Conservation (phyloP, 352 stramenopile genomes). For the Pythium volutum region DNA sequence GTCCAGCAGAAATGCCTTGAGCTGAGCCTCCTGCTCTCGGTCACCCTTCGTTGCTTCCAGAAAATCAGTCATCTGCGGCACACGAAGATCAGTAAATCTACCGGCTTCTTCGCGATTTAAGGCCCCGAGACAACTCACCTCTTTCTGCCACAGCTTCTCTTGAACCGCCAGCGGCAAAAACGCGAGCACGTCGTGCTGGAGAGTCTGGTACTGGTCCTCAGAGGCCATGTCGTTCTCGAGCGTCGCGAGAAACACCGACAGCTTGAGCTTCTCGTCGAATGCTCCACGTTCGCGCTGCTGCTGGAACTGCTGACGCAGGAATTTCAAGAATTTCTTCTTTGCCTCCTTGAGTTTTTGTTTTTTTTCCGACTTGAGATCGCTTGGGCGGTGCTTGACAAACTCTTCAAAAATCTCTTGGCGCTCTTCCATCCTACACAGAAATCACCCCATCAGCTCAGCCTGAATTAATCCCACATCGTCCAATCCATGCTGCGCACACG, state of each 20-base stretch:
- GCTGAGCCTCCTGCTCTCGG: slow-evolving; percentile 9
- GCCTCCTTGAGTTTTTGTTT: slow-evolving; percentile 68
- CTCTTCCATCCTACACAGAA: slow-evolving; percentile 60
- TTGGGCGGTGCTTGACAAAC: slow-evolving; percentile 68
- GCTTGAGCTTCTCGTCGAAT: slow-evolving; percentile 46
- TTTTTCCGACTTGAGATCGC: slow-evolving; percentile 74
- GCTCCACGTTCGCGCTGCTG: slow-evolving; percentile 26
- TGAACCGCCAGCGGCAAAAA: slow-evolving; percentile 29
- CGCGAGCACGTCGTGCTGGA: slow-evolving; percentile 17
- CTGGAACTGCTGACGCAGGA: slow-evolving; percentile 47
- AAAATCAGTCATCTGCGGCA: slow-evolving; percentile 16
- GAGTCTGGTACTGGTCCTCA: slow-evolving; percentile 1
- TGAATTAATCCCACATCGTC: background rate
- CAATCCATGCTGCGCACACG: background rate
- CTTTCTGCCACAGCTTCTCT: slow-evolving; percentile 32
- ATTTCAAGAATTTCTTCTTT: slow-evolving; percentile 45
- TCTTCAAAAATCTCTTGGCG: slow-evolving; percentile 76
- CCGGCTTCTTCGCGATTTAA: background rate
- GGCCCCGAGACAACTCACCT: slow-evolving; percentile 4
- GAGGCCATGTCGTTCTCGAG: slow-evolving; percentile 30
- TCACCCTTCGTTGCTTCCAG: slow-evolving; percentile 21
- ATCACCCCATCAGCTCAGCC: slow-evolving; percentile 2
- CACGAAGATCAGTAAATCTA: background rate
- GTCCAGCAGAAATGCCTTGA: slow-evolving; percentile 13
- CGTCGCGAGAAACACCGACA: slow-evolving; percentile 53